Conservation (phyloP, 2,329 filamentous ascomycete species). For the Paecilomyces sp. region DNA sequence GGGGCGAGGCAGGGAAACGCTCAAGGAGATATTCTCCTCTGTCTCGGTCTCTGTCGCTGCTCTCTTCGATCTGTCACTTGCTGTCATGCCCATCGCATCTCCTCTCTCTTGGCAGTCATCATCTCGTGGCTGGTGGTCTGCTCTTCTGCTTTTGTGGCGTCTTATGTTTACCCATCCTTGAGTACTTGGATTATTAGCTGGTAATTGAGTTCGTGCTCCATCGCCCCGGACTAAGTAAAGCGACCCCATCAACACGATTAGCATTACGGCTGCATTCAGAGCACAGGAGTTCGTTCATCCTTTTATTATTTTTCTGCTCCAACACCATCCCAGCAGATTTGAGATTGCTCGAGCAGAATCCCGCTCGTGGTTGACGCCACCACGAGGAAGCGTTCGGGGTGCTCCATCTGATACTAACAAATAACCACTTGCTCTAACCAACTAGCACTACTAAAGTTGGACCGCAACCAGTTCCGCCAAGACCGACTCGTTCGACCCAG, state of each 20-base stretch:
- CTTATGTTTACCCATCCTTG: background rate
- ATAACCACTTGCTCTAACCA: no score
- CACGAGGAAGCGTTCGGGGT: background rate
- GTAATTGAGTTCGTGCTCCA: background rate
- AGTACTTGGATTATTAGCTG: no score
- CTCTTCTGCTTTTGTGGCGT: background rate
- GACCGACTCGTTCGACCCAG: background rate
- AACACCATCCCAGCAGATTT: background rate
- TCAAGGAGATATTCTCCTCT: background rate
- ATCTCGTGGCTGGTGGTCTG: background rate
- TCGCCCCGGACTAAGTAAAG: background rate
- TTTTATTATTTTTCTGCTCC: background rate
- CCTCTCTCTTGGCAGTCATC: background rate
- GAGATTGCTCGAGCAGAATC: background rate
- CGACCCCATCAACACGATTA: background rate
- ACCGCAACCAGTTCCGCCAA: background rate
- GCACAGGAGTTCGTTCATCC: background rate
- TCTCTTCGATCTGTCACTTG: background rate
- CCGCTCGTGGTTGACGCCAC: background rate
- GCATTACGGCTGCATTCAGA: background rate
- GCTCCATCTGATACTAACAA: background rate
- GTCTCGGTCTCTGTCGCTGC: background rate
- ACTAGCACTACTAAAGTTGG: background rate
- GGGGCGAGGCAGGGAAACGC: slow-evolving; percentile 25
- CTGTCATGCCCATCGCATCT: background rate